Conservation (phyloP, 2,329 filamentous ascomycete species). For the Sclerotinia glacialis region DNA sequence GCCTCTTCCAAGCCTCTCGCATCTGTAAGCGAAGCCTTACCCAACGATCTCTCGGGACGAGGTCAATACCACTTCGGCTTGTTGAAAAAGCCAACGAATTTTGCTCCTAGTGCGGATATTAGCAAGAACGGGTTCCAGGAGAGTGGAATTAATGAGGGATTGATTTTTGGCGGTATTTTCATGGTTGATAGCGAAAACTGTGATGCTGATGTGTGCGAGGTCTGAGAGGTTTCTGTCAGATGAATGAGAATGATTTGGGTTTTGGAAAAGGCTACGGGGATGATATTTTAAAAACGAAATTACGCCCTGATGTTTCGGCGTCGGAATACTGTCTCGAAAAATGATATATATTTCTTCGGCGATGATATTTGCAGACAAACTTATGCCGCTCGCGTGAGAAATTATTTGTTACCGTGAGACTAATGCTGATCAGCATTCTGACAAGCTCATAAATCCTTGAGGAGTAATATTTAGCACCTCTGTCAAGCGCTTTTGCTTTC, state of each 20-base stretch:
- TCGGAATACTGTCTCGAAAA: background rate
- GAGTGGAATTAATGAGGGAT: conserved; percentile 50
- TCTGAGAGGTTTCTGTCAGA: background rate
- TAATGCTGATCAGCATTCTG: background rate
- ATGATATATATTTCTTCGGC: background rate
- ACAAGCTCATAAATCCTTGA: background rate
- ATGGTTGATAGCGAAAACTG: conserved; percentile 46
- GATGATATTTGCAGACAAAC: background rate
- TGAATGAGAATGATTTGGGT: background rate
- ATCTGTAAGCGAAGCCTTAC: conserved; percentile 46
- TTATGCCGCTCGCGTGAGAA: background rate
- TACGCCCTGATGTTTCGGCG: background rate
- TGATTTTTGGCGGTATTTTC: conserved; percentile 54
- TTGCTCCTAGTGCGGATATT: conserved; percentile 42
- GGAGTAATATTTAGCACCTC: background rate
- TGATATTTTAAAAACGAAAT: background rate
- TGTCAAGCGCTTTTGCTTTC: too few relatives aligned
- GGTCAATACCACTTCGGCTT: conserved; percentile 63
- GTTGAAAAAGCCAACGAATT: conserved; percentile 55
- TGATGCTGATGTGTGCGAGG: conserved; percentile 14
- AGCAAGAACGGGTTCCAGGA: conserved; percentile 50
- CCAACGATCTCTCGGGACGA: conserved; percentile 53
- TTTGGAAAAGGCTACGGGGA: background rate
- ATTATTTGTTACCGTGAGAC: too few relatives aligned
- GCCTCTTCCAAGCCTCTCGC: conserved; percentile 46